These are phyloP conservation scores for Scheffersomyces illinoinensis DNA, from an alignment of 1,139 yeast genomes.

Conservation along the genomic window DNA sequence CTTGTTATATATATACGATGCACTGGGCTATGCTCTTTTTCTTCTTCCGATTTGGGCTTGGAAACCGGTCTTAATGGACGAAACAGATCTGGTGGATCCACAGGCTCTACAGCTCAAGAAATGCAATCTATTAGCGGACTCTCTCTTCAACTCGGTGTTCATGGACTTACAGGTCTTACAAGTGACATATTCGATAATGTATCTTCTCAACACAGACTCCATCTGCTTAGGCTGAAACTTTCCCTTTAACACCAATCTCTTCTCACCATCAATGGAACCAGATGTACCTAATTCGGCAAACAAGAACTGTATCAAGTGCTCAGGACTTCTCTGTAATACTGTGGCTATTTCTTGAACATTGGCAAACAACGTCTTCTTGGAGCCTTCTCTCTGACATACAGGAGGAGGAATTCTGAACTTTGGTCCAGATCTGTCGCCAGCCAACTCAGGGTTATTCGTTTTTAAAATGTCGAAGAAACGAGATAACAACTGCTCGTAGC, in stretches of 20 bases:
- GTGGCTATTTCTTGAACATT: slow-evolving; percentile 94
- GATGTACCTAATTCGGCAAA: slow-evolving; percentile 99
- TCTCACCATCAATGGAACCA: slow-evolving; percentile 97
- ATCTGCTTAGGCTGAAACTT: slow-evolving; percentile 97
- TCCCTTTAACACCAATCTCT: slow-evolving; percentile 95
- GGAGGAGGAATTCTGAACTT: slow-evolving; percentile 99
- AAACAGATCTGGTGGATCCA: slow-evolving; percentile 96
- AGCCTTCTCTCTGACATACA: slow-evolving; percentile 94
- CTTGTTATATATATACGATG: slow-evolving; percentile 5
- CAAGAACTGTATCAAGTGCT: slow-evolving; percentile 92
- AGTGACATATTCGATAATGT: slow-evolving; percentile 94
- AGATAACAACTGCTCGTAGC: slow-evolving; percentile 75
- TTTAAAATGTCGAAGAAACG: slow-evolving; percentile 85
- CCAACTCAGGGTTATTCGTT: slow-evolving; percentile 95
- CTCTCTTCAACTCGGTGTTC: slow-evolving; percentile 95
- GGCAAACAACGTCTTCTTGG: slow-evolving; percentile 92
- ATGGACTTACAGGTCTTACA: slow-evolving; percentile 98
- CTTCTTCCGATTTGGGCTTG: slow-evolving; percentile 90
- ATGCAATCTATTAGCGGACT: slow-evolving; percentile 92
- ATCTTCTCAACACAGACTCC: slow-evolving; percentile 94
- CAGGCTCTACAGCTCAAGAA: slow-evolving; percentile 97
- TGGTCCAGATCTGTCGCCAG: slow-evolving; percentile 91
- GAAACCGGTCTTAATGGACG: slow-evolving; percentile 98
- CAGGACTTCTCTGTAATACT: slow-evolving; percentile 94
- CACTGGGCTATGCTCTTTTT: slow-evolving; percentile 47